Percentiles rank a stretch among this genome's conserved stretches.
Conservation (phyloP, 257 asterid genomes). For the Rauvolfia tetraphylla region DNA sequence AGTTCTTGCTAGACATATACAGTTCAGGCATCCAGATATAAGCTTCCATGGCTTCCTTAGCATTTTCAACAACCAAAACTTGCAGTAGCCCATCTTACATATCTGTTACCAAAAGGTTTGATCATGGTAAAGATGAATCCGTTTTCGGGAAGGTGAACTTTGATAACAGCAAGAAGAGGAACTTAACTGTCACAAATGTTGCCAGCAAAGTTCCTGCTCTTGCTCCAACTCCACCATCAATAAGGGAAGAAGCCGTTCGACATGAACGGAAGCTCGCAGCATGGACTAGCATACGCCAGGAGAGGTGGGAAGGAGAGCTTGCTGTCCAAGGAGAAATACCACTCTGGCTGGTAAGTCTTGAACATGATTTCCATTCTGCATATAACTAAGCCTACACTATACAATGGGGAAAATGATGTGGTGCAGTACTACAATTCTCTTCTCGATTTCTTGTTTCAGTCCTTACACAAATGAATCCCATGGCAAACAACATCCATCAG, state of each 20-base stretch:
- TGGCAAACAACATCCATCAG: too few species aligned
- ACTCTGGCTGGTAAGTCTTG: constrained; percentile 61
- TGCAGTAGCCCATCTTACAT: constrained; percentile 15
- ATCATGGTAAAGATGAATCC: constrained; percentile 27
- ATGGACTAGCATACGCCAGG: constrained; percentile 81
- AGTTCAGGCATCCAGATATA: not conserved
- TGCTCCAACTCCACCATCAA: constrained; percentile 26
- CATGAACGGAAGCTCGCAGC: constrained; percentile 50
- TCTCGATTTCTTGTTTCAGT: too few species aligned
- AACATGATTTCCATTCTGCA: not conserved
- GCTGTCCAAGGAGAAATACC: constrained; percentile 83
- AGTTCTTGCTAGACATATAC: not conserved
- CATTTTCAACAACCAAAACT: constrained; percentile 35
- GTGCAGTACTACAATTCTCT: too few species aligned
- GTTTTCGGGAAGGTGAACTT: constrained; percentile 18
- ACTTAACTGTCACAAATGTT: constrained; percentile 30
- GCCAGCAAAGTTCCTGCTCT: constrained; percentile 41
- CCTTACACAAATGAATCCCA: too few species aligned
- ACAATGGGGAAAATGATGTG: too few species aligned
- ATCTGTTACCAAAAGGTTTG: not conserved
- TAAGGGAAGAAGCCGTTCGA: constrained; percentile 1
- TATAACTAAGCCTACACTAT: not conserved
- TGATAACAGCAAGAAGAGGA: not conserved
- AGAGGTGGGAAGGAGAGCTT: constrained; percentile 91
- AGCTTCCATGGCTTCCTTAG: constrained; percentile 49